phyloP scores from a whole-genome alignment of 371 early-diverging fungal genomes.

The Blyttiomyces sp. region DNA sequence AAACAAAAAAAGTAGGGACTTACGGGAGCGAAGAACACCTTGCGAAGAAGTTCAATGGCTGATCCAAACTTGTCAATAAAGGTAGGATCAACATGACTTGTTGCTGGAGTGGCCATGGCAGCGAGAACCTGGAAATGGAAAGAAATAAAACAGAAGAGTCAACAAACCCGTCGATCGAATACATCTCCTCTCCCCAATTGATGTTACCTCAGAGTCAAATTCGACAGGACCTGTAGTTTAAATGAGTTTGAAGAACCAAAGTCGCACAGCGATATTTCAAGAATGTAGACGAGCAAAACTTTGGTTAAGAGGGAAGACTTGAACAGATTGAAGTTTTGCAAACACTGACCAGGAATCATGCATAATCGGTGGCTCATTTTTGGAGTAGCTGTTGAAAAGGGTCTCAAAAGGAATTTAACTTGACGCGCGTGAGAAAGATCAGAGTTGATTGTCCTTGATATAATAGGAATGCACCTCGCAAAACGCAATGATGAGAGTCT shows the following conservation, averaged over 20 bases:
- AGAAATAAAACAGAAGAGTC: background rate
- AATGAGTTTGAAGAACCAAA: background rate
- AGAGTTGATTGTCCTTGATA: too few species aligned
- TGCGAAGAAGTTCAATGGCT: constrained; percentile 75
- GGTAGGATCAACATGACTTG: constrained; percentile 87
- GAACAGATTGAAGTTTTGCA: too few species aligned
- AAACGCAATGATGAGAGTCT: too few species aligned
- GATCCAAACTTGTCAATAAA: constrained; percentile 88
- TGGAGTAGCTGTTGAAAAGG: background rate
- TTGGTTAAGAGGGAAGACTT: background rate
- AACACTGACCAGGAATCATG: constrained; percentile 19
- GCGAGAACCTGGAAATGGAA: constrained; percentile 43
- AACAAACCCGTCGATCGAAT: background rate
- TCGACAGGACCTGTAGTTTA: constrained; percentile 9
- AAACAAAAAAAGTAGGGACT: background rate
- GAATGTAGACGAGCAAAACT: background rate
- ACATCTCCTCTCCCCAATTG: background rate
- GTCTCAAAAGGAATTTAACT: too few species aligned
- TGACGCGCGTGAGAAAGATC: too few species aligned
- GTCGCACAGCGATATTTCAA: background rate
- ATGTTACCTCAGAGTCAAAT: constrained; percentile 10
- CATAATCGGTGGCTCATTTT: background rate
- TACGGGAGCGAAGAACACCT: constrained; percentile 69
- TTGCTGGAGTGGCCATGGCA: constrained; percentile 87
- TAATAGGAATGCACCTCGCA: too few species aligned